These are phyloP conservation scores for Panellus pusillus DNA, from an alignment of 768 basidiomycete species.

Conservation along the genomic window DNA sequence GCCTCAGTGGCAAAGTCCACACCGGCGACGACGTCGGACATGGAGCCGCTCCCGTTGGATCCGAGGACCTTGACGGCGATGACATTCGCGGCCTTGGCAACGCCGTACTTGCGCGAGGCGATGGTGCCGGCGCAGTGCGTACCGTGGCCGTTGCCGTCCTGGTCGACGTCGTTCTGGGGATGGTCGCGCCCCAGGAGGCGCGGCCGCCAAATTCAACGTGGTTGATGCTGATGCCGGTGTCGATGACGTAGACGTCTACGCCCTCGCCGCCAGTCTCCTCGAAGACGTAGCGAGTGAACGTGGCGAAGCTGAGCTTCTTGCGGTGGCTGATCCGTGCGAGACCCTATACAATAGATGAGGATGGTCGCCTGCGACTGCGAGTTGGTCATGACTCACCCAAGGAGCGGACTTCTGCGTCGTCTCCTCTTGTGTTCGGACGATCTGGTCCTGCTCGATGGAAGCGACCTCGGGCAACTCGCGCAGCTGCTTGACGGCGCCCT, in stretches of 20 bases:
- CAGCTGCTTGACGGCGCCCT: slow-evolving; percentile 69
- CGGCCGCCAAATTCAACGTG: slow-evolving; percentile 90
- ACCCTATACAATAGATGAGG: too few species aligned
- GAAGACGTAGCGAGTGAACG: slow-evolving; percentile 83
- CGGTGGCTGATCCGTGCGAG: slow-evolving; percentile 95
- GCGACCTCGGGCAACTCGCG: slow-evolving; percentile 86
- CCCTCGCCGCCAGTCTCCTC: slow-evolving; percentile 78
- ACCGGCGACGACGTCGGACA: slow-evolving; percentile 92
- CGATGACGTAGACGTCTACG: slow-evolving; percentile 88
- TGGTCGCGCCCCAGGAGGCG: slow-evolving; percentile 90
- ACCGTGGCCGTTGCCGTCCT: slow-evolving; percentile 95
- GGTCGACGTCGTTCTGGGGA: slow-evolving; percentile 82
- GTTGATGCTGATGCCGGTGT: slow-evolving; percentile 85
- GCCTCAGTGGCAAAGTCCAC: slow-evolving; percentile 73
- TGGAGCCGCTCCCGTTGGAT: slow-evolving; percentile 90
- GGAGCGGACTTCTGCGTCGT: slow-evolving; percentile 67
- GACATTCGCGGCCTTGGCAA: slow-evolving; percentile 90
- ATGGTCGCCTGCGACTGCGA: too few species aligned
- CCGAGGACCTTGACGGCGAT: slow-evolving; percentile 93
- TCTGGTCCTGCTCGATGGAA: slow-evolving; percentile 91
- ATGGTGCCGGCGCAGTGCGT: slow-evolving; percentile 96
- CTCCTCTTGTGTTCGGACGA: slow-evolving; percentile 71
- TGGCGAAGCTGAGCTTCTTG: slow-evolving; percentile 66
- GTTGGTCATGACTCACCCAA: slow-evolving; percentile 63
- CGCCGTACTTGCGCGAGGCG: slow-evolving; percentile 90